Base-by-base conservation (phyloP, 2,329 filamentous ascomycete genomes). In the Blumeriella jaapii region DNA sequence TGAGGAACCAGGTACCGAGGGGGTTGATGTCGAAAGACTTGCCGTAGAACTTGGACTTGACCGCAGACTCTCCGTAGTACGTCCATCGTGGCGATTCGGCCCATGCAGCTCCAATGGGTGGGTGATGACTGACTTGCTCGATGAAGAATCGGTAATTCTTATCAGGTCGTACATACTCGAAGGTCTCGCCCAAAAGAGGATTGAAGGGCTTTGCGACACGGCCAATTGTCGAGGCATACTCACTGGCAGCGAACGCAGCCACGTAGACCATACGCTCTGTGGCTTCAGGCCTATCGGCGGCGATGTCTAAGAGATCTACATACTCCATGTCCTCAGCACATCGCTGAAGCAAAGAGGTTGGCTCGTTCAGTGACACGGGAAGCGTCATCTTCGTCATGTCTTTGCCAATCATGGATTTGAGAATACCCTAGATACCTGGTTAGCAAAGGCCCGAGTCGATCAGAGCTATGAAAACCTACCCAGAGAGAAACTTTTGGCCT, bases 331-430 rank as follows among this genome's bases (percentile, higher is more conserved):
- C 91, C 61, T 98, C 91, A 4, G 84, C 85, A 27, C 93, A 89
- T 55, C 91, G 83, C 59, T 96, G 91, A 6, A 98, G 70, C 9
- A 98, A 66, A 5, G 91, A 96, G 0, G 91, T 98, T 0, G 91
- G 91, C 59, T 98, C 91, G 61, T 98, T 98, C 66, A 98, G 96
- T 0, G 91, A 94, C 2, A 98, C 91, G 0, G 91, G 91, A 13
- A 98, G 65, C 0, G 91, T 96, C 89, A 98, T 98, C 65, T 93
- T 96, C 23, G 91, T 96, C 91, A 98, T 96, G 55, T 98, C 91
- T 59, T 98, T 96, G 45, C 91, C 91, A 60, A 98, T 94, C 91
- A 98, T 96, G 14, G 89, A 96, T 64, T 96, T 98, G 45, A 98
- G 65, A 49, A 98, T 95, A 47, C 82, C 81, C 87, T 95, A 46